Evolutionary conservation across 352 stramenopile genomes (phyloP).

Genomic region (Elongisporangium prolatum): DNA sequence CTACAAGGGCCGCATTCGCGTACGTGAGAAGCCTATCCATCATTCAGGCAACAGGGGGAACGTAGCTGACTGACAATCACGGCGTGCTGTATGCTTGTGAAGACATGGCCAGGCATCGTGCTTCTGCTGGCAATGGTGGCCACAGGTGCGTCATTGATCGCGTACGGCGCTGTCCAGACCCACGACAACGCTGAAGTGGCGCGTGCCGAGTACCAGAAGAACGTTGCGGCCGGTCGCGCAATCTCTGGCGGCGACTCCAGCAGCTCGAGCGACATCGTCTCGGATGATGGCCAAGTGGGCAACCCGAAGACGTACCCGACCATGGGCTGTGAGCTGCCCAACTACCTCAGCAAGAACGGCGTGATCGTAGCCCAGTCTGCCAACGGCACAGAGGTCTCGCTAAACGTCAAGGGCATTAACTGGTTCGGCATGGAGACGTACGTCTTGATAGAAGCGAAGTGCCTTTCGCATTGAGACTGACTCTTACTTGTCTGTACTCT

Average conservation of each 20-base stretch:
- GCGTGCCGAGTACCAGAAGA: conserved; percentile 23
- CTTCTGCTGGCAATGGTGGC: conserved; percentile 38
- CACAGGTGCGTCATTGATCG: conserved; percentile 36
- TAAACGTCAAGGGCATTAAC: conserved; percentile 77
- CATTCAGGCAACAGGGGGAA: too few species aligned
- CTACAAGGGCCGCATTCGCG: conserved; percentile 68
- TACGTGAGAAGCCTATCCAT: conserved; percentile 10
- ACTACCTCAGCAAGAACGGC: conserved; percentile 72
- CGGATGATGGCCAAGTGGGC: conserved; percentile 44
- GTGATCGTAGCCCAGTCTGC: conserved; percentile 43
- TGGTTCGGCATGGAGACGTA: conserved; percentile 77
- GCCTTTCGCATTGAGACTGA: not conserved
- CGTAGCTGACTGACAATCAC: not conserved
- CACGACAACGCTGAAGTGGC: conserved; percentile 20
- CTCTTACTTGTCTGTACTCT: too few species aligned
- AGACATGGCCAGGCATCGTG: conserved; percentile 58
- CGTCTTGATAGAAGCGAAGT: conserved; percentile 2
- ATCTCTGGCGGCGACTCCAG: conserved; percentile 33
- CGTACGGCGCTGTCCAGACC: conserved; percentile 31
- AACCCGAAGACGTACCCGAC: conserved; percentile 55
- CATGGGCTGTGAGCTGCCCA: conserved; percentile 51
- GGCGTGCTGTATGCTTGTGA: not conserved
- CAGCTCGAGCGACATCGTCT: conserved; percentile 20
- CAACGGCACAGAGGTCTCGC: conserved; percentile 46
- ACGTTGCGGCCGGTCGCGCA: conserved; percentile 17